A percentile compares a stretch with the other conserved stretches of the same genome.
phyloP scores from a whole-genome alignment of 371 early-diverging fungal genomes.

The Lichtheimia ramosa region DNA sequence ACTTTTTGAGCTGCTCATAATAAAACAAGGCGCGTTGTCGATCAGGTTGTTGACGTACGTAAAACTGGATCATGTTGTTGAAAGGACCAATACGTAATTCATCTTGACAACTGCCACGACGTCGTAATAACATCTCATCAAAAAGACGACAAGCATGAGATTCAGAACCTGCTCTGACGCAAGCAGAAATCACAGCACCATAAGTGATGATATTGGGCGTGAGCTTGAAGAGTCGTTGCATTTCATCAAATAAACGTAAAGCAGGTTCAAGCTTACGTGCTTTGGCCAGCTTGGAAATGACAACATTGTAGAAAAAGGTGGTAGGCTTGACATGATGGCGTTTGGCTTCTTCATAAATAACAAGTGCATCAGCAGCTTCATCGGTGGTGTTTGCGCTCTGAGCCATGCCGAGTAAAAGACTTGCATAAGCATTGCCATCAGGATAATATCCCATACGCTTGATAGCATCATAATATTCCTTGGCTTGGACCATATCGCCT shows the following conservation, averaged over 20 bases:
- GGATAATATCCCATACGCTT: constrained; percentile 43
- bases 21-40: constrained; percentile 53
- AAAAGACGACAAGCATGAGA: constrained; percentile 51
- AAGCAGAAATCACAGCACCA: constrained; percentile 64
- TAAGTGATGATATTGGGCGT: constrained; percentile 62
- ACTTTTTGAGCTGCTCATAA: constrained; percentile 48
- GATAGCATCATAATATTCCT: constrained; percentile 57
- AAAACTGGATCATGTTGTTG: constrained; percentile 69
- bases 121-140: constrained; percentile 52
- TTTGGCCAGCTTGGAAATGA: constrained; percentile 64
- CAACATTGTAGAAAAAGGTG: constrained; percentile 65
- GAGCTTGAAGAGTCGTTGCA: constrained; percentile 48
- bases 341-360: constrained; percentile 63
- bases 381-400: constrained; percentile 45
- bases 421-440: constrained; percentile 47
- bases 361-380: constrained; percentile 50
- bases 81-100: constrained; percentile 59
- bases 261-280: constrained; percentile 63
- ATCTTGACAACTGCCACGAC: constrained; percentile 25
- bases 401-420: constrained; percentile 41
- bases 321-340: constrained; percentile 58
- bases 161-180: constrained; percentile 61
- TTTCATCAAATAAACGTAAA: constrained; percentile 59
- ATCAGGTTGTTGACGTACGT: constrained; percentile 61
- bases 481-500: constrained; percentile 55